A percentile compares a stretch with the other conserved stretches of the same genome.
Conservation (phyloP, 75 land plant genomes). For the Pinus albicaulis region DNA sequence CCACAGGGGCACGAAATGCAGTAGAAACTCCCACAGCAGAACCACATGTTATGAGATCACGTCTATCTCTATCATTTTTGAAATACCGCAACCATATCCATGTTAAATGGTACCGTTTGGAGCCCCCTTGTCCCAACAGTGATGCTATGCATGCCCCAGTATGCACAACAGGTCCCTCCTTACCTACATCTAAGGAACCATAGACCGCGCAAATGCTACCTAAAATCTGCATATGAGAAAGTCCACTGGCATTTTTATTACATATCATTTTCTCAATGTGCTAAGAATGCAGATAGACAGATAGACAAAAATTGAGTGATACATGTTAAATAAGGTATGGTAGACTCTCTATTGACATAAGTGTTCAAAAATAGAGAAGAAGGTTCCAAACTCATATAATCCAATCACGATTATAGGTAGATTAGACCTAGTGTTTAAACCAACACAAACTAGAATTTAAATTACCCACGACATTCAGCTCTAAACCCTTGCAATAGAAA, state of each 20-base stretch:
- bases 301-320: not conserved
- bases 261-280: no score
- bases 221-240: slow-evolving; percentile 38
- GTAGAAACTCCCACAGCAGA: slow-evolving; percentile 82
- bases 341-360: not conserved
- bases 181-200: slow-evolving; percentile 63
- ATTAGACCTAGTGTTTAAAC: not conserved
- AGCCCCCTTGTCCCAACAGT: slow-evolving; percentile 72
- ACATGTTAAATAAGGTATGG: not conserved
- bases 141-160: slow-evolving; percentile 74
- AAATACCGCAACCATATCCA: slow-evolving; percentile 73
- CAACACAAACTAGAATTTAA: not conserved
- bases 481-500: not conserved
- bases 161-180: slow-evolving; percentile 80
- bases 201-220: slow-evolving; percentile 64
- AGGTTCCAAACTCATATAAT: not conserved
- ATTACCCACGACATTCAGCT: not conserved
- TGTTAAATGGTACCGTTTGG: slow-evolving; percentile 55
- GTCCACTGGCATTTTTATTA: no score
- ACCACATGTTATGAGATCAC: slow-evolving; percentile 77
- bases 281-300: not conserved
- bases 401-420: not conserved
- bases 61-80: slow-evolving; percentile 69
- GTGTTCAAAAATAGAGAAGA: not conserved
- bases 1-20: slow-evolving; percentile 81